Percentiles rank a stretch among this genome's conserved stretches.
These are phyloP conservation scores for Petunia hybrid DNA, from an alignment of 305 asterid species.

Conservation along the genomic window DNA sequence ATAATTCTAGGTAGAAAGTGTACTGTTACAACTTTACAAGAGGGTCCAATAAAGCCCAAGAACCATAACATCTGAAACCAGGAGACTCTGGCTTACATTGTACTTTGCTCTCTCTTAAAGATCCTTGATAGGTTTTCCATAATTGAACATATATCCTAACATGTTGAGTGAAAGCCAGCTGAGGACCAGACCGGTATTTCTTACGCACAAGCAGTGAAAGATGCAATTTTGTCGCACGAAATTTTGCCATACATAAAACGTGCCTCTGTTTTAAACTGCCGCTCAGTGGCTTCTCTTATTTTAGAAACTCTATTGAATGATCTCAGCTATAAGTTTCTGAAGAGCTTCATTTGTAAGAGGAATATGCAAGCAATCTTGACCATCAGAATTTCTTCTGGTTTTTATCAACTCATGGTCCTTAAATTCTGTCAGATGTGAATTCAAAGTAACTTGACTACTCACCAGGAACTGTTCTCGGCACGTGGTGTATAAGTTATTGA, in stretches of 20 bases:
- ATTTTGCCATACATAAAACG: not conserved
- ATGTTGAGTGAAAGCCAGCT: not conserved
- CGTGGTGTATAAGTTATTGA: slow-evolving; percentile 61
- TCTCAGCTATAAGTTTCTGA: slow-evolving; percentile 72
- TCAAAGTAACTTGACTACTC: slow-evolving; percentile 87
- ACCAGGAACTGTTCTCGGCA: slow-evolving; percentile 83
- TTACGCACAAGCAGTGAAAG: not conserved
- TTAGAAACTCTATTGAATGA: slow-evolving; percentile 45
- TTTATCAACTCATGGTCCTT: slow-evolving; percentile 94
- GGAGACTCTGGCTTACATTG: not conserved
- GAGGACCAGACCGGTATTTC: not conserved
- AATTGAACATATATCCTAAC: not conserved
- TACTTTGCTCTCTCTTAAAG: not conserved
- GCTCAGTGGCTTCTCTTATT: slow-evolving; percentile 5
- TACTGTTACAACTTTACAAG: not conserved
- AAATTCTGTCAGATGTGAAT: slow-evolving; percentile 90
- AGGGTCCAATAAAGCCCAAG: not conserved
- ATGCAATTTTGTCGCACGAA: not conserved
- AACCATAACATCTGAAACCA: not conserved
- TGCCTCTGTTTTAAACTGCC: slow-evolving; percentile 18
- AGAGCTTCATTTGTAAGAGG: slow-evolving; percentile 91
- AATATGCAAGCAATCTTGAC: slow-evolving; percentile 82
- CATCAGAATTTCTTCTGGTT: slow-evolving; percentile 76
- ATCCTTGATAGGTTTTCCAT: slow-evolving; percentile 13
- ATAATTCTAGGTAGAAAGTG: not conserved